Base-by-base conservation (phyloP, 495 filamentous ascomycete species). In the Penicillium coffeae region DNA sequence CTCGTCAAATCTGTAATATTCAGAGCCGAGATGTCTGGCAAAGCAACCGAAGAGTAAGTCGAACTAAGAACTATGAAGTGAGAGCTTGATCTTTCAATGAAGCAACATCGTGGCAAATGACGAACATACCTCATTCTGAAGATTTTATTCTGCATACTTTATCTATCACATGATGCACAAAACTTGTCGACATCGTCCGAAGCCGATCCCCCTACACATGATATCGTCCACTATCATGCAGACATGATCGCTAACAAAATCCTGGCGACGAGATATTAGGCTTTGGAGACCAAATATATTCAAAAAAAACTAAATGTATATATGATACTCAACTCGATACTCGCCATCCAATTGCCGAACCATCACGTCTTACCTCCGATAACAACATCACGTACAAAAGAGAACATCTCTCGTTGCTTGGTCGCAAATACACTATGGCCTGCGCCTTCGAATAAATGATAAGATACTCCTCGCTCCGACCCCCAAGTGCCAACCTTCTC, bases 311-410 rank as follows among this genome's bases (percentile, higher is more conserved):
- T n/a, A n/a, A n/a, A n/a, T n/a, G n/a, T n/a, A n/a, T n/a, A n/a
- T n/a, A n/a, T n/a, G n/a, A n/a, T n/a, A n/a, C n/a, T n/a, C n/a
- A n/a, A n/a, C n/a, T n/a, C n/a, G n/a, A n/a, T n/a, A n/a, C n/a
- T n/a, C n/a, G n/a, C n/a, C n/a, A n/a, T n/a, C n/a, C n/a, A n/a
- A n/a, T n/a, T n/a, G n/a, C n/a, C n/a, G n/a, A n/a, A n/a, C n/a
- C n/a, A n/a, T n/a, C n/a, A n/a, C n/a, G n/a, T n/a, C 33, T 42
- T 54, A 27, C 18, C 25, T n/a, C 47, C 56, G 35, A 68, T 50
- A 39, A 69, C 68, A 27, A 69, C 63, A 56, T 68, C 68, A 16
- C 68, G 53, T 33, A 70, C 61, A 51, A 59, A 72, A 38, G 68
- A 53, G 54, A 72, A 72, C 66, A 72, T 68, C 56, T 66, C 64